Evolutionary conservation across 2,329 filamentous ascomycete genomes (phyloP).

Genomic region (Geosmithia flava): DNA sequence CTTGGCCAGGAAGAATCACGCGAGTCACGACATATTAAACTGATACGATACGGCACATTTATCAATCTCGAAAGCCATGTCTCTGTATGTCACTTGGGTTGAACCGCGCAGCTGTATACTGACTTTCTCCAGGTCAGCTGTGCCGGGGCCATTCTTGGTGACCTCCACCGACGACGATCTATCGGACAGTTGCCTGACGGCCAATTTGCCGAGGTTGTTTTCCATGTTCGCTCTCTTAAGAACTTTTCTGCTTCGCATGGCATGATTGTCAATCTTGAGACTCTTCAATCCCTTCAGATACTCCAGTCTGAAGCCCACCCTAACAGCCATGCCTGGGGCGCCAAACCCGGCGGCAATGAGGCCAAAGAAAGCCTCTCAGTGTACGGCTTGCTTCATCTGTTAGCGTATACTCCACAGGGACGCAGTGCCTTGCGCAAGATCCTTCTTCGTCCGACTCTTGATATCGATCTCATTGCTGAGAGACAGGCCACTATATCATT

Average conservation of each 20-base stretch:
- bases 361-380: constrained; percentile 74
- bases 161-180: constrained; percentile 51
- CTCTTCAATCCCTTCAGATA: constrained; percentile 73
- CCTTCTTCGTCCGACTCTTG: constrained; percentile 67
- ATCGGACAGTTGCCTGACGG: constrained; percentile 51
- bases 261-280: constrained; percentile 75
- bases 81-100: constrained; percentile 36
- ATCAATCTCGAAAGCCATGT: constrained; percentile 63
- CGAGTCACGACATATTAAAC: constrained; percentile 41
- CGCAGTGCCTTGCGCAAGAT: constrained; percentile 60
- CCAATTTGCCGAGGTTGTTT: constrained; percentile 31
- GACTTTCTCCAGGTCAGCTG: constrained; percentile 54
- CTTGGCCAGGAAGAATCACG: constrained; percentile 24
- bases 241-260: constrained; percentile 58
- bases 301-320: constrained; percentile 73
- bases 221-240: constrained; percentile 50
- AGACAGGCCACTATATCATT: constrained; percentile 58
- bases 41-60: constrained; percentile 56
- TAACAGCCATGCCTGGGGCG: constrained; percentile 63
- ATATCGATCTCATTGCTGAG: constrained; percentile 54
- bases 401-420: constrained; percentile 71
- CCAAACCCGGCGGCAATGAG: constrained; percentile 28
- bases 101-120: neutral
- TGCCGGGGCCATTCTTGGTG: constrained; percentile 72
- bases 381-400: constrained; percentile 67